Base-by-base conservation (phyloP, 306 rosid species). In the Prunus salicina region DNA sequence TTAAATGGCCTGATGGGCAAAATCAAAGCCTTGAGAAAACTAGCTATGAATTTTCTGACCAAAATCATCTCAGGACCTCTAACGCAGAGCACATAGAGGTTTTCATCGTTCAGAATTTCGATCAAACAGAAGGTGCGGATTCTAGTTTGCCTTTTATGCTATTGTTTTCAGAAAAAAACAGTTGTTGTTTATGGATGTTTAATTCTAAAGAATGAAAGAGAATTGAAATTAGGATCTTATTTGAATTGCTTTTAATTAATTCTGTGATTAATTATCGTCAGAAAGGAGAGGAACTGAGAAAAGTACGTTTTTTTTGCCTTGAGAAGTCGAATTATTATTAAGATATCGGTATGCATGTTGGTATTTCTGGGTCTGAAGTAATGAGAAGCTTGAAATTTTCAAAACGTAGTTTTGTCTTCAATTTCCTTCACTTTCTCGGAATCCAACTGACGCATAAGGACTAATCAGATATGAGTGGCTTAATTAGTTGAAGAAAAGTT, bases 91-190 rank as follows among this genome's bases (percentile, higher is more conserved):
- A 8, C 20, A 18, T 20, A 8, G 27, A 56, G 25, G 62, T 43
- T 73, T 50, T 64, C 28, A n/a, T 69, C 60, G 65, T 47, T n/a
- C 56, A 19, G 15, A 24, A 55, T 25, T 79, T 41, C 78, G 52
- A 65, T 72, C 20, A 12, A 60, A 14, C 34, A 52, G n/a, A 47
- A 58, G 78, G 71, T 74, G 15, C 52, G 52, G 67, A 57, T 78
- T 71, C 77, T 18, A 4, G 9, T 71, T 78, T 43, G 11, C 12
- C 24, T 50, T 30, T 18, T 12, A 9, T 6, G 20, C 1, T 43
- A 66, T 78, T 64, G 56, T 51, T 60, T 14, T 12, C 77, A 45
- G 49, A 68, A 20, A 6, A 7, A 7, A 3, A 22, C 1, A 60
- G 22, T 52, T 6, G 52, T 32, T 24, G 25, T 6, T 63, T 47